Percentiles rank a stretch among this genome's conserved stretches.
Conservation (phyloP, 352 stramenopile species). For the Pythium periplocum region DNA sequence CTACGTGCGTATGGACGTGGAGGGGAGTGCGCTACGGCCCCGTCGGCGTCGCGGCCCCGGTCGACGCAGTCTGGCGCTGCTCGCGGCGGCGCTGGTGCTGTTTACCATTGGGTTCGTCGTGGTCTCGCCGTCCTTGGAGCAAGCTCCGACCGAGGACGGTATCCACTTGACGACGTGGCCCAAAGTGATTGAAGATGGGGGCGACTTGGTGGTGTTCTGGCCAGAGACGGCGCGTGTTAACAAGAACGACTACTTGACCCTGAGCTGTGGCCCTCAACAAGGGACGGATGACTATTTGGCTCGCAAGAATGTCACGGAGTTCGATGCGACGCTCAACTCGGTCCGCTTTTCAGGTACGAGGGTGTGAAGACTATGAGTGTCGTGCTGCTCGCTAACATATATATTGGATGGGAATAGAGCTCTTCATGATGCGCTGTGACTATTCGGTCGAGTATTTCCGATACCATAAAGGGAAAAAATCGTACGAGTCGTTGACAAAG, state of each 20-base stretch:
- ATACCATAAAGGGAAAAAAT: constrained; percentile 16
- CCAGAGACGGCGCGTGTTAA: constrained; percentile 9
- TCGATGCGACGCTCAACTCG: constrained; percentile 24
- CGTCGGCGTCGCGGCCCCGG: no score
- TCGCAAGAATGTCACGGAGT: constrained; percentile 29
- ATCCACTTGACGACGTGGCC: constrained; percentile 29
- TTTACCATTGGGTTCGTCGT: constrained; percentile 3
- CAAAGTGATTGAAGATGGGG: constrained; percentile 30
- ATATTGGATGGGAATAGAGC: neutral
- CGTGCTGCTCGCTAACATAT: no score
- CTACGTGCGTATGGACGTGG: no score
- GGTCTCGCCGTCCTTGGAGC: neutral
- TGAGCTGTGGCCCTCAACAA: constrained; percentile 56
- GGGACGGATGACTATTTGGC: constrained; percentile 39
- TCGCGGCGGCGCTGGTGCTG: constrained; percentile 1
- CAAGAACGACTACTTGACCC: constrained; percentile 47
- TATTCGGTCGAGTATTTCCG: constrained; percentile 62
- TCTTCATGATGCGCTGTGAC: constrained; percentile 74
- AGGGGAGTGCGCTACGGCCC: no score
- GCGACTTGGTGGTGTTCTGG: constrained; percentile 54
- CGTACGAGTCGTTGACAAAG: constrained; percentile 23
- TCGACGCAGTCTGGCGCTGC: neutral
- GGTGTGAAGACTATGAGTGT: no score
- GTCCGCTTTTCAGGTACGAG: constrained; percentile 45
- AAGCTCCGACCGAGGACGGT: no score